Evolutionary conservation across 768 basidiomycete species (phyloP), one percentile per base, ranked within the genome.

Genomic region (Pisolithus sp.): DNA sequence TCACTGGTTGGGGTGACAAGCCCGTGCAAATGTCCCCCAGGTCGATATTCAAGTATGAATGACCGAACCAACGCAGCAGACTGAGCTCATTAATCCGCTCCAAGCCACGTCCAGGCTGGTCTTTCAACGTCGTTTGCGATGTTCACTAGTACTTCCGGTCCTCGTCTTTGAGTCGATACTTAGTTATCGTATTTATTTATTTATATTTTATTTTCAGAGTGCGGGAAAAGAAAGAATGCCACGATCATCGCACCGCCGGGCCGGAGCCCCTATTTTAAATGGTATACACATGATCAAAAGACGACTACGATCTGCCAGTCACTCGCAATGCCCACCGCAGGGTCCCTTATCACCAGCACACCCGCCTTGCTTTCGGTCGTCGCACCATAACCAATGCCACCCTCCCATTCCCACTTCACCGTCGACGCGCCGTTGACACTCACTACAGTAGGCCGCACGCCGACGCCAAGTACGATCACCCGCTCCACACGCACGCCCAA

Each of bases 391-490:
- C 82, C 76, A 34, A 76, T 51, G 93, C 68, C 42, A 78, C 77
- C 30, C 48, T 61, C 30, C 73, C 76, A 15, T 48, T 47, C 23
- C 50, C 53, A 28, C 57, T 50, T 31, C 26, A 42, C 42, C 70
- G 71, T 28, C 38, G 13, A 12, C 2, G 39, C 55, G 76, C 76
- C 37, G 77, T 61, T 17, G 59, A 71, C 79, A 26, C 21, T 20
- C 46, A 94, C 83, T 44, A 71, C 76, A 43, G 64, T 71, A 3
- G 94, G 94, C 65, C 78, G 80, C 28, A 53, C 62, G 18, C 68
- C 63, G 53, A 96, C 68, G 2, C 95, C 95, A 5, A 92, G 67
- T 4, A 97, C 73, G 41, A 94, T 76, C 21, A 98, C 64, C 68
- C 83, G 82, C 69, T 95, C 93, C 17, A 97, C 83, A 45, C 85